Evolutionary conservation across 2,329 filamentous ascomycete genomes (phyloP).

Genomic region (Hypoxylon sp.): DNA sequence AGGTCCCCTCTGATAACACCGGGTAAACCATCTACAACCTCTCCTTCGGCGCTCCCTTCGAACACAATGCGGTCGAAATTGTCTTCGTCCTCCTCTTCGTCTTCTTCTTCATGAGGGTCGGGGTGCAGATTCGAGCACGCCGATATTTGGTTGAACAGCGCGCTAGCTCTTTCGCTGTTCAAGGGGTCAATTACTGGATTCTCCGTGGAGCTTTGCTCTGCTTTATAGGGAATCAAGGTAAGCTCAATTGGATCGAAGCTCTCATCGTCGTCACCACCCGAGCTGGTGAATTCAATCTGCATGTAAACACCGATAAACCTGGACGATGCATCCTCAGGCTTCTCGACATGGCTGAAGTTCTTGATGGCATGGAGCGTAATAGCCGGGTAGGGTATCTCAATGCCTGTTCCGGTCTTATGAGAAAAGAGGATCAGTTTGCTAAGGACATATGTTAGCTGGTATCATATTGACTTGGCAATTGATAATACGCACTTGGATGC

Average conservation of each 20-base stretch:
- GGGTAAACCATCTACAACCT: conserved; percentile 67
- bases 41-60: conserved; percentile 61
- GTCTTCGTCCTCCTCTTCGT: conserved; percentile 66
- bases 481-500: conserved; percentile 65
- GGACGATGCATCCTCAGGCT: conserved; percentile 53
- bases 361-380: conserved; percentile 82
- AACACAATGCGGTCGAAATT: conserved; percentile 66
- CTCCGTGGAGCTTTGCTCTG: conserved; percentile 48
- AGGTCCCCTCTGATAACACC: conserved; percentile 64
- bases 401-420: conserved; percentile 65
- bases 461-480: not conserved
- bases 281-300: conserved; percentile 73
- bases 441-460: conserved; percentile 36
- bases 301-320: conserved; percentile 70
- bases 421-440: conserved; percentile 75
- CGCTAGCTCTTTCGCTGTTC: conserved; percentile 53
- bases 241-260: conserved; percentile 74
- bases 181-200: conserved; percentile 45
- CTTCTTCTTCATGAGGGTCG: conserved; percentile 70
- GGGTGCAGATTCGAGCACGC: conserved; percentile 82
- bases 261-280: conserved; percentile 70
- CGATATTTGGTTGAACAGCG: conserved; percentile 77
- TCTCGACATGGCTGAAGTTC: conserved; percentile 58
- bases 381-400: conserved; percentile 78
- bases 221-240: conserved; percentile 68